phyloP scores from a whole-genome alignment of 1,284 basidiomycete species.

The Cutaneotrichosporon sp. region DNA sequence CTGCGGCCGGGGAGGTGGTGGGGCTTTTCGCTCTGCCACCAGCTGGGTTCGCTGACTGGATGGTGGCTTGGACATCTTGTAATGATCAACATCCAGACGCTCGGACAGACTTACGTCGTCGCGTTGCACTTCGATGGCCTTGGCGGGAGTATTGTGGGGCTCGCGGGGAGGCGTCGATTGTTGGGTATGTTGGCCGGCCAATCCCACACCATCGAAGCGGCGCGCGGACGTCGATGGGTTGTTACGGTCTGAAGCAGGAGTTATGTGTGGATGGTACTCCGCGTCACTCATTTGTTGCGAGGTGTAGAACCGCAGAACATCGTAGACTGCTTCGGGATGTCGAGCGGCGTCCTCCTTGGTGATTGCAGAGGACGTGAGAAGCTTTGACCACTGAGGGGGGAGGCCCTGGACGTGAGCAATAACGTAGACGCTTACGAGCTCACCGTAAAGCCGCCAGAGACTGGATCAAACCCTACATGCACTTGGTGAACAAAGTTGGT shows the following conservation, averaged over 20 bases:
- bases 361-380: slow-evolving; percentile 93
- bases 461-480: slow-evolving; percentile 94
- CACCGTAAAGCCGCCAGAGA: slow-evolving; percentile 87
- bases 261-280: slow-evolving; percentile 15
- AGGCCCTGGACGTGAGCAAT: slow-evolving; percentile 59
- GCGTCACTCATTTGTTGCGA: slow-evolving; percentile 68
- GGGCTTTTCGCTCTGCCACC: slow-evolving; percentile 45
- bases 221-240: slow-evolving; percentile 51
- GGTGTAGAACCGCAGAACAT: slow-evolving; percentile 97
- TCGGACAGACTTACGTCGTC: too few species aligned
- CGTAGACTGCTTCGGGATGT: slow-evolving; percentile 93
- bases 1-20: slow-evolving; percentile 49
- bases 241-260: slow-evolving; percentile 51
- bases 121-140: too few species aligned
- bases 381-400: slow-evolving; percentile 93
- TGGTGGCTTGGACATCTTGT: too few species aligned
- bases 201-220: slow-evolving; percentile 77
- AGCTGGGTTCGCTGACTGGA: slow-evolving; percentile 13
- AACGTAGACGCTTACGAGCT: slow-evolving; percentile 28
- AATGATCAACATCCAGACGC: too few species aligned
- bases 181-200: slow-evolving; percentile 55
- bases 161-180: too few species aligned
- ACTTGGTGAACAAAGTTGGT: slow-evolving; percentile 98
- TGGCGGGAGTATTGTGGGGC: too few species aligned
- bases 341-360: slow-evolving; percentile 96